Evolutionary conservation across 2,329 filamentous ascomycete genomes (phyloP), one percentile per base, ranked within the genome.

Genomic region (Lecanicillium sp.): DNA sequence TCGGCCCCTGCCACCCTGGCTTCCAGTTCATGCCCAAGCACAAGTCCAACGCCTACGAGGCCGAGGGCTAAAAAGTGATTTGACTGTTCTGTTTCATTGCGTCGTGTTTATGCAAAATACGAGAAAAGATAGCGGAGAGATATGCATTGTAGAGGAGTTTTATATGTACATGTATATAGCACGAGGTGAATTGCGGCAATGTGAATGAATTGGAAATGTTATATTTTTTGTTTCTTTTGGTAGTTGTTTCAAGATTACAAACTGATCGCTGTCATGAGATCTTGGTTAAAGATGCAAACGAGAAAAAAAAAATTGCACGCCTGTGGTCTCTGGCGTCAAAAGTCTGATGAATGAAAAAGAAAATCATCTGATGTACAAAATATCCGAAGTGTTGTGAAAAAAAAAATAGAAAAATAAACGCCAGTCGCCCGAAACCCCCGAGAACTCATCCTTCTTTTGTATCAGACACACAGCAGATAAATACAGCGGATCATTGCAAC

Each of bases 1-100:
- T 98, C 15, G 93, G 93, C 7, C 89, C 89, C 38, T 87, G 89
- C 6, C 88, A 95, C 57, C 83, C 87, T 32, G 85, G 87, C 58
- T 98, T 97, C 76, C 84, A 86, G 56, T 98, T 97, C 69, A 83
- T 91, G 69, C 93, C 93, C 3, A 98, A 98, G 75, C 93, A 98
- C 73, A 97, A 95, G 74, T 93, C 88, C 39, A 94, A 95, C 63
- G 80, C 84, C 45, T 95, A 95, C 41, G 88, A 90, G 66, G 85
- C 83, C 2, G 83, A 88, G 61, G 84, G 85, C 41, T 85, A 66
- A 57, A 35, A 17, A 38, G 12, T 15, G 27, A 29, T 14, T 29
- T 35, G 14, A 35, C 12, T 35, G 32, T 8, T 35, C 12, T 35
- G n/a, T 35, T 35, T 35, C 17, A 15, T 35, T 9, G 14, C 17